phyloP scores from a whole-genome alignment of 2,329 filamentous ascomycete species.

The Colletotrichum liriopes region DNA sequence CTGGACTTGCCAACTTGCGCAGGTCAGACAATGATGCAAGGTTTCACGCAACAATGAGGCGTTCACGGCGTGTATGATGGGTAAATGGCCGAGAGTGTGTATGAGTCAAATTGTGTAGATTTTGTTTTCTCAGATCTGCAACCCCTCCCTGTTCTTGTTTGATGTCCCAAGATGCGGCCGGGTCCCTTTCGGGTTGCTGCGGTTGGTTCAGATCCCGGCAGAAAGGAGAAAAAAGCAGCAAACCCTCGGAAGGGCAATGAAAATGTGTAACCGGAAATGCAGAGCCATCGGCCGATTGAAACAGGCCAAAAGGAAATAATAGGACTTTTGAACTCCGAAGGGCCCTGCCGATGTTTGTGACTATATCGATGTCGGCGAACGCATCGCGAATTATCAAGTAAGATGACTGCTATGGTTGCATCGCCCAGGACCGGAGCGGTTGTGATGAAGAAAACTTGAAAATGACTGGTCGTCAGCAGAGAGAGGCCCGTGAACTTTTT shows the following conservation, averaged over 20 bases:
- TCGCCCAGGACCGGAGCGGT: background rate
- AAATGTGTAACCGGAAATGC: slow-evolving; percentile 23
- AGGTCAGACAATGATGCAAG: slow-evolving; percentile 35
- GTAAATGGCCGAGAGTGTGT: background rate
- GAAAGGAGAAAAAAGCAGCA: background rate
- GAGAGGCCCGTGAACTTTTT: slow-evolving; percentile 9
- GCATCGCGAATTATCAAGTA: background rate
- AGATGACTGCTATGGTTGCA: background rate
- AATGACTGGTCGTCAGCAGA: background rate
- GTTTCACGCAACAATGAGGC: slow-evolving; percentile 17
- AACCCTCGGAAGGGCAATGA: background rate
- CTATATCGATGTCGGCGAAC: slow-evolving; percentile 2
- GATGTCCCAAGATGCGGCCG: slow-evolving; percentile 17
- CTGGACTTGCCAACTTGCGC: background rate
- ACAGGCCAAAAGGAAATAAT: slow-evolving; percentile 24
- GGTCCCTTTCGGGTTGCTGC: slow-evolving; percentile 5
- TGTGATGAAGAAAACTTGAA: background rate
- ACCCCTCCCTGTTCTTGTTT: slow-evolving; percentile 6
- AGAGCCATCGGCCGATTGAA: slow-evolving; percentile 22
- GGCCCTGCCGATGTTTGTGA: background rate
- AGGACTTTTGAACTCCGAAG: background rate
- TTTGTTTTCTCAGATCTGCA: slow-evolving; percentile 33
- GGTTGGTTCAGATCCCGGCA: slow-evolving; percentile 15
- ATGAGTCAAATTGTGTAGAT: slow-evolving; percentile 5
- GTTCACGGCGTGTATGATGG: slow-evolving; percentile 13